Conservation (phyloP, 2,329 filamentous ascomycete species). For the Verticillium alfalfae region DNA sequence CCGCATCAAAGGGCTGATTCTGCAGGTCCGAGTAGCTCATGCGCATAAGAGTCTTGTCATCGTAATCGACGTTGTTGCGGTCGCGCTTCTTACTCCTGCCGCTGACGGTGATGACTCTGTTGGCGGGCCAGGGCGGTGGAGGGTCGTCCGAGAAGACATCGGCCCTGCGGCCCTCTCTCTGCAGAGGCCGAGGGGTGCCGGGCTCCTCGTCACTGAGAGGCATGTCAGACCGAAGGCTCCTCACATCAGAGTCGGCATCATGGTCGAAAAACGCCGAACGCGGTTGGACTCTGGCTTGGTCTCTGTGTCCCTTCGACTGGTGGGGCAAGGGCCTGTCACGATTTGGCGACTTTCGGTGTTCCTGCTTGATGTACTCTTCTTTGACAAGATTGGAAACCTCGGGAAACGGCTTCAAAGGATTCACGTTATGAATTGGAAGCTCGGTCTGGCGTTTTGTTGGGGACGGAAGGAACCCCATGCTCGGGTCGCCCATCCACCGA, state of each 20-base stretch:
- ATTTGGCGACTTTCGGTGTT: not conserved
- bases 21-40: conserved; percentile 49
- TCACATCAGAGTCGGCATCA: not conserved
- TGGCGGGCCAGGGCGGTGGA: conserved; percentile 2
- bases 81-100: conserved; percentile 32
- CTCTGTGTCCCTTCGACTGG: not conserved
- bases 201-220: conserved; percentile 6
- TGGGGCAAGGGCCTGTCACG: not conserved
- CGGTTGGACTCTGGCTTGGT: not conserved
- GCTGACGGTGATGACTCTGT: conserved; percentile 4
- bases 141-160: conserved; percentile 11
- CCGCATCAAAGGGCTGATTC: conserved; percentile 50
- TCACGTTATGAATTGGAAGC: conserved; percentile 33
- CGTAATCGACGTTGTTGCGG: conserved; percentile 45
- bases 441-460: conserved; percentile 17
- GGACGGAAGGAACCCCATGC: not conserved
- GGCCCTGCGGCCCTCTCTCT: conserved; percentile 15
- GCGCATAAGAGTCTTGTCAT: conserved; percentile 46
- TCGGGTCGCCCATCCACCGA: not conserved
- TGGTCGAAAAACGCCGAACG: not conserved
- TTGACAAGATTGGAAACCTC: not conserved
- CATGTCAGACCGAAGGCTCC: not conserved
- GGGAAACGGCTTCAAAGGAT: conserved; percentile 17
- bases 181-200: conserved; percentile 11
- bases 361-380: not conserved